Base-by-base conservation (phyloP, 345 rosid genomes). In the Kernera saxatilis region DNA sequence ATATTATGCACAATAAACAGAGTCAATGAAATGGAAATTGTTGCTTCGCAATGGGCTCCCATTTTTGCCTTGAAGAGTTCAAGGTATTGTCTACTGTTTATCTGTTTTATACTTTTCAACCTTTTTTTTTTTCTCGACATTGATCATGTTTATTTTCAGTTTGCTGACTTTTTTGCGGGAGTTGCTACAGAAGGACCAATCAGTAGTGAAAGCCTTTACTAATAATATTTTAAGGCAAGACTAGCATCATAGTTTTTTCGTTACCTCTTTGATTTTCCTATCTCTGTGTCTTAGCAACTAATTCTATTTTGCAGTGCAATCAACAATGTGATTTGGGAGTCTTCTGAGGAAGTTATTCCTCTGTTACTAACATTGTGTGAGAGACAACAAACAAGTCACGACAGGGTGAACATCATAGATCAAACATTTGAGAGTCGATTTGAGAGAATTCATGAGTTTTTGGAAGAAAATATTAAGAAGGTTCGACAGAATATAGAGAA, bases 21-120 rank as follows among this genome's bases (percentile, higher is more conserved):
- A 40, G 73, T 68, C 54, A 78, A 73, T 77, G 81, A 85, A 64
- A 39, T 50, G 67, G 72, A 78, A 35, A 27, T 79, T 64, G 71
- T 87, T 66, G 77, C 84, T 36, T 64, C 22, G 27, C 86, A 77
- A 68, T 93, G 98, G 97, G 84, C 87, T 76, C 90, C 96, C 55
- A 74, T 82, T 25, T 91, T 91, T 75, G 54, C 79, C 67, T 65
- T 83, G 60, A 79, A 78, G 75, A 85, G 79, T 71, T 64, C 82
- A 71, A 85, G 92, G 98, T 92, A 83, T 32, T 57, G 29, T 29
- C 59, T 57, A 54, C 27, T 5, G 15, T 19, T 70, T 35, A 23
- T 33, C 56, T 59, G 33, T 33, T 21, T 11, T 39, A 22, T 39
- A 30, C 8, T 30, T 67, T 71, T 45, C 35, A 44, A 21, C 21